Evolutionary conservation across 306 rosid species (phyloP).

Genomic region (Corylus avellana): DNA sequence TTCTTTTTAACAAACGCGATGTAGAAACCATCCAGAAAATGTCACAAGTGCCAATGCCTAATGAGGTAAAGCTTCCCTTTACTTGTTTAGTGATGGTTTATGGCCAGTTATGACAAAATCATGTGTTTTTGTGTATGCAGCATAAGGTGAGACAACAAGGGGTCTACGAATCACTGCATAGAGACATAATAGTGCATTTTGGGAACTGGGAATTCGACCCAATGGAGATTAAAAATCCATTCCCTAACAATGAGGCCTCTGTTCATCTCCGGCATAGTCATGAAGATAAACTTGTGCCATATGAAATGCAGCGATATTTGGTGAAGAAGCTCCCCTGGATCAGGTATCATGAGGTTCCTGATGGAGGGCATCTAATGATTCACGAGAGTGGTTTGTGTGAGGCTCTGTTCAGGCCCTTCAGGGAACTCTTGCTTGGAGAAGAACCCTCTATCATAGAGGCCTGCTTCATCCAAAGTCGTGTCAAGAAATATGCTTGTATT

Average conservation of each 20-base stretch:
- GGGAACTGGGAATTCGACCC: constrained; percentile 43
- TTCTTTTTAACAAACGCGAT: constrained; percentile 32
- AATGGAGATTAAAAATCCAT: constrained; percentile 30
- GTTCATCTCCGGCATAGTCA: constrained; percentile 38
- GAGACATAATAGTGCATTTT: constrained; percentile 37
- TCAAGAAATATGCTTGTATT: too few species aligned
- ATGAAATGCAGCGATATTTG: constrained; percentile 31
- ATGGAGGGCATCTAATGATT: constrained; percentile 39
- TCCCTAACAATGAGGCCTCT: constrained; percentile 14
- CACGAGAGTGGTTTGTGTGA: constrained; percentile 30
- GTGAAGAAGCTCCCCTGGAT: constrained; percentile 42
- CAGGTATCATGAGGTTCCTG: constrained; percentile 32
- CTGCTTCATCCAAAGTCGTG: neutral
- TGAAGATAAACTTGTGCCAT: constrained; percentile 36
- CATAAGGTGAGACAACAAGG: constrained; percentile 32
- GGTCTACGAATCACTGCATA: constrained; percentile 29
- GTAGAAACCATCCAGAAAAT: constrained; percentile 27
- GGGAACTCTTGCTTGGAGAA: constrained; percentile 32
- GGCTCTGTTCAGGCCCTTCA: constrained; percentile 40
- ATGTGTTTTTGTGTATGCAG: constrained; percentile 12
- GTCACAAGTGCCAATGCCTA: constrained; percentile 23
- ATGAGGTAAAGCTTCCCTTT: constrained; percentile 17
- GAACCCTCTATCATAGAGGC: constrained; percentile 9
- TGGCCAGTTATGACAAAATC: neutral
- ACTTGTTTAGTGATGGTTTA: too few species aligned